Evolutionary conservation across 2,329 filamentous ascomycete genomes (phyloP), one percentile per base, ranked within the genome.

Genomic region (Penicillium sp.): DNA sequence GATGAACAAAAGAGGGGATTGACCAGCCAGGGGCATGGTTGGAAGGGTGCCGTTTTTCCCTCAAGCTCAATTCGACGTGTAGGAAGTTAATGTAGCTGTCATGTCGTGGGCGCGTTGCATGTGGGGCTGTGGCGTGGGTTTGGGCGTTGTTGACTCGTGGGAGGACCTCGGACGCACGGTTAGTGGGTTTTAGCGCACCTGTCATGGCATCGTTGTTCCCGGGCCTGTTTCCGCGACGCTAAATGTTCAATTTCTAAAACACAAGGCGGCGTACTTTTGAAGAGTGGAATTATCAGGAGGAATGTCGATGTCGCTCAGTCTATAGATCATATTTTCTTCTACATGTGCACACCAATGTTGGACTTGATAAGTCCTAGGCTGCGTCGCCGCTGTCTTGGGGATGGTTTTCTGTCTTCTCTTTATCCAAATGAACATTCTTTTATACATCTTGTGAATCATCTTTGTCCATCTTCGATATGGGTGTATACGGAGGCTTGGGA

Each of bases 401-500:
- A 33, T 39, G 13, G 9, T 19, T 10, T 39, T n/a, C 4, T 39
- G 35, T 19, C 19, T 39, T 39, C 35, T 19, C 7, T 39, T 39
- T 10, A 39, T 19, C 8, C 9, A 9, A 39, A 39, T 39, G 35
- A 39, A 9, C 4, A 8, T n/a, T 39, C 8, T 39, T 39, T 19
- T 19, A 39, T 23, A 42, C n/a, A 23, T 13, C n/a, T 39, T 19
- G 13, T 42, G 10, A 23, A 8, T 3, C 3, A 6, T 13, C 19
- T 7, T 42, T 42, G n/a, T 13, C 49, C 11, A 44, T 56, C 23
- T 45, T 42, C 50, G 44, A 56, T 25, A 66, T 66, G 64, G 51
- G 59, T 25, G 51, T 47, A 2, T 67, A 67, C 49, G 65, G 65
- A 39, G 65, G 65, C 8, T 25, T 55, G 44, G 64, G 64, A 0